Conservation (phyloP, 73 alveolate species). For the Uronychia setigera region DNA sequence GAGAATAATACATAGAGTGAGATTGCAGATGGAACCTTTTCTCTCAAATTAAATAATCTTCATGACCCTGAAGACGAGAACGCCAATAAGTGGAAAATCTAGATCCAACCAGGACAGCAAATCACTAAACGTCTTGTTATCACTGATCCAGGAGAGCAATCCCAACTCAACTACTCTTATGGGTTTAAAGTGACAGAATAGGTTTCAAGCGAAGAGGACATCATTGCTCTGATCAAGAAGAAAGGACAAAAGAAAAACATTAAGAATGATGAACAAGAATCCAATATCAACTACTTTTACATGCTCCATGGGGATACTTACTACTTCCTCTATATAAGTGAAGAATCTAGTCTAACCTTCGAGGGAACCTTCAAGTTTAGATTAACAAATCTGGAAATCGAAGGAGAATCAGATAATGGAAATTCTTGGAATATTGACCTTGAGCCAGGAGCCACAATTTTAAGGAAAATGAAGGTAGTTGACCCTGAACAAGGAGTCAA, state of each 20-base stretch:
- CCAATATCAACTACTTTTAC: conserved; percentile 3
- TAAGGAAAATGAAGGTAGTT: conserved; percentile 25
- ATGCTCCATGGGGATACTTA: conserved; percentile 30
- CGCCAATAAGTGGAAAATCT: conserved; percentile 4
- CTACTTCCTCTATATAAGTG: conserved; percentile 19
- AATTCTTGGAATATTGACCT: conserved; percentile 22
- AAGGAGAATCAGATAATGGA: conserved; percentile 31
- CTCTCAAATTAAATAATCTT: conserved; percentile 24
- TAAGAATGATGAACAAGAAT: conserved; percentile 12
- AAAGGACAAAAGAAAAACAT: conserved; percentile 19
- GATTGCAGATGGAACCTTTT: conserved; percentile 20
- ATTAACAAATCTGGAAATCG: conserved; percentile 29
- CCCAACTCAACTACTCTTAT: conserved; percentile 20
- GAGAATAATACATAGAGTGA: conserved; percentile 11
- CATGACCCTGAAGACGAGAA: conserved; percentile 8
- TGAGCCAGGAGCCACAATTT: conserved; percentile 10
- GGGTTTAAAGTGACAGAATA: conserved; percentile 12
- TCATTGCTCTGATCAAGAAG: conserved; percentile 12
- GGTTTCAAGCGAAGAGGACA: conserved; percentile 18
- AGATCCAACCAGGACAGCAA: conserved; percentile 33
- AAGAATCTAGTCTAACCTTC: conserved; percentile 7
- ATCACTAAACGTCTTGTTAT: conserved; percentile 4
- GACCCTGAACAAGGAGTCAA: too few species aligned
- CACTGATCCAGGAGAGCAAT: conserved; percentile 26
- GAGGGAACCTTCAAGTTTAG: conserved; percentile 44